phyloP scores from a whole-genome alignment of 2,329 filamentous ascomycete species.

The Arthrinium phaeospermum region DNA sequence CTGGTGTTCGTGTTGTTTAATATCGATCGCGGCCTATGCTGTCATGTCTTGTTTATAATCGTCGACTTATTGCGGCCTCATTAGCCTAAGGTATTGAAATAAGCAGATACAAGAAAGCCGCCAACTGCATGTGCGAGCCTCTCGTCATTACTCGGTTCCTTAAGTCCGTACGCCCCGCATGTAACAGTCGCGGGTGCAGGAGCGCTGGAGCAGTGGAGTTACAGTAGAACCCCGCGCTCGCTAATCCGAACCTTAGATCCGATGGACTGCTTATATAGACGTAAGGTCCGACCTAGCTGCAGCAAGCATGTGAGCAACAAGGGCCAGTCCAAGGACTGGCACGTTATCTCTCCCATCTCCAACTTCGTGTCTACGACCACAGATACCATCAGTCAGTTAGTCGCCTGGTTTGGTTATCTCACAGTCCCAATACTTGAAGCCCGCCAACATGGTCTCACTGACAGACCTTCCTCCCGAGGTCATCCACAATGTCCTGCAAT shows the following conservation, averaged over 20 bases:
- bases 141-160: background rate
- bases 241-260: slow-evolving; percentile 6
- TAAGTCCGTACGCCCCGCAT: slow-evolving; percentile 1
- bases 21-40: too few species aligned
- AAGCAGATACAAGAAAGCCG: background rate
- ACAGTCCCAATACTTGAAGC: background rate
- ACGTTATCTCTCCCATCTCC: background rate
- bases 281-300: background rate
- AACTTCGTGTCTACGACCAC: background rate
- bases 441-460: slow-evolving; percentile 28
- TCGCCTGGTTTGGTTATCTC: background rate
- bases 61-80: background rate
- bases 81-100: background rate
- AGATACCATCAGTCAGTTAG: background rate
- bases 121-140: background rate
- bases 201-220: background rate
- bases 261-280: background rate
- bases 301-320: too few species aligned
- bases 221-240: background rate
- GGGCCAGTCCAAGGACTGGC: background rate
- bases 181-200: background rate
- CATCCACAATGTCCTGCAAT: slow-evolving; percentile 63
- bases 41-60: background rate
- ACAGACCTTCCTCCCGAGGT: slow-evolving; percentile 65
- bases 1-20: too few species aligned